Conservation (phyloP, 176 grass and related monocot species). For the Aechmea fasciata region DNA sequence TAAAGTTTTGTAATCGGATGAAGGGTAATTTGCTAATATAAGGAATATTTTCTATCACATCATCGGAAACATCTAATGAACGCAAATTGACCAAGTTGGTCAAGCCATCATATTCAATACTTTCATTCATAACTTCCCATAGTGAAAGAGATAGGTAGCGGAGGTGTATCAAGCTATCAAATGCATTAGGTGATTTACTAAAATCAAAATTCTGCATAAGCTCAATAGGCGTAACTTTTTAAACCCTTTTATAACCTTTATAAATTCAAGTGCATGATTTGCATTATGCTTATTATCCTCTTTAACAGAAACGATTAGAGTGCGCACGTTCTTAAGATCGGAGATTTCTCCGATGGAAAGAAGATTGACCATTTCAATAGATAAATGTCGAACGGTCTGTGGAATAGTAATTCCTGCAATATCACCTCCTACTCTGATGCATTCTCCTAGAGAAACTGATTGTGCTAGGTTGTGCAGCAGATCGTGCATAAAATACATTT, state of each 20-base stretch:
- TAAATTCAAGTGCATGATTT: not conserved
- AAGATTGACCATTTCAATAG: not conserved
- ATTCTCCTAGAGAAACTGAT: slow-evolving; percentile 17
- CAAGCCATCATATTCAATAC: not conserved
- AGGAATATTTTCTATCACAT: slow-evolving; percentile 2
- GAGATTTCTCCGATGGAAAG: not conserved
- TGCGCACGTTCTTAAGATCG: not conserved
- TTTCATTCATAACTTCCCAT: not conserved
- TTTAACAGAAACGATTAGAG: not conserved
- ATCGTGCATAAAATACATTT: slow-evolving; percentile 17
- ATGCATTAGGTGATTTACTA: not conserved
- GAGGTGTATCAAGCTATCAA: not conserved
- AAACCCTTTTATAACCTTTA: not conserved
- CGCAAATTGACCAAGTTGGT: not conserved
- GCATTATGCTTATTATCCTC: not conserved
- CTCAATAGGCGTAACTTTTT: not conserved
- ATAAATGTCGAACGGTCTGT: not conserved
- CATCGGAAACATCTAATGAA: slow-evolving; percentile 1
- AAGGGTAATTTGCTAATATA: slow-evolving; percentile 12
- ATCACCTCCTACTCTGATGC: not conserved
- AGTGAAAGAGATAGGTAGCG: not conserved
- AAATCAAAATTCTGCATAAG: not conserved
- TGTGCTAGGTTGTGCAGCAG: slow-evolving; percentile 16
- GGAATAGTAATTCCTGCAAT: not conserved
- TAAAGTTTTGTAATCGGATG: slow-evolving; percentile 8